Evolutionary conservation across 2,329 filamentous ascomycete genomes (phyloP).

Genomic region (Ceratocystis harringtonii): DNA sequence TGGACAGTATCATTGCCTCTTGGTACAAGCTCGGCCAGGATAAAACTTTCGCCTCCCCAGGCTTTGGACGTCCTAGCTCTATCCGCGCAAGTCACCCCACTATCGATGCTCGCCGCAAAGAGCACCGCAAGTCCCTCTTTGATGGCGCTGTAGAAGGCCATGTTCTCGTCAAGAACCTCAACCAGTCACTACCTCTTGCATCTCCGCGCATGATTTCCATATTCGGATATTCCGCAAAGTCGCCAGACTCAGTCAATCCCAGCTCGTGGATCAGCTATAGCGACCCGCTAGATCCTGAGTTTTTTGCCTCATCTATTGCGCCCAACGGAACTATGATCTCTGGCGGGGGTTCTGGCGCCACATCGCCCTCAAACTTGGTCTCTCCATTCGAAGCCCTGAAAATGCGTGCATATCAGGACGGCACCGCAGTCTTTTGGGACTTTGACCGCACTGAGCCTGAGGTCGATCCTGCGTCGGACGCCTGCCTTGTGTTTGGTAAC

Average conservation of each 20-base stretch:
- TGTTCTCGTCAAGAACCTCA: slow-evolving; percentile 48
- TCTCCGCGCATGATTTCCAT: slow-evolving; percentile 38
- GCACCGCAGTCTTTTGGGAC: slow-evolving; percentile 45
- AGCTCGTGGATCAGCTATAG: slow-evolving; percentile 25
- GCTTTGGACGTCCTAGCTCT: slow-evolving; percentile 36
- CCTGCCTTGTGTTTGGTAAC: slow-evolving; percentile 55
- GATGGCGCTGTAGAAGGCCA: slow-evolving; percentile 48
- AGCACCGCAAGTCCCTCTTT: slow-evolving; percentile 28
- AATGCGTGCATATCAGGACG: slow-evolving; percentile 37
- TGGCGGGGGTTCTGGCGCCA: slow-evolving; percentile 36
- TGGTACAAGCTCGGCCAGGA: slow-evolving; percentile 44
- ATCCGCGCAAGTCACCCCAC: slow-evolving; percentile 35
- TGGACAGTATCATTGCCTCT: slow-evolving; percentile 33
- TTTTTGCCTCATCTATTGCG: slow-evolving; percentile 28
- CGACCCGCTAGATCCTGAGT: slow-evolving; percentile 21
- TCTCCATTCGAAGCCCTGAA: slow-evolving; percentile 42
- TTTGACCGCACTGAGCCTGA: slow-evolving; percentile 33
- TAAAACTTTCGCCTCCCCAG: slow-evolving; percentile 31
- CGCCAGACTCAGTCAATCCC: slow-evolving; percentile 31
- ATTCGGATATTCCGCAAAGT: slow-evolving; percentile 45
- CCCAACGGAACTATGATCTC: slow-evolving; percentile 18
- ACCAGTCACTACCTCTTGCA: slow-evolving; percentile 38
- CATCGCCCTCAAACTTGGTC: slow-evolving; percentile 32
- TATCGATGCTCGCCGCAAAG: slow-evolving; percentile 33
- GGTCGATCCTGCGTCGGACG: slow-evolving; percentile 38